phyloP scores from a whole-genome alignment of 768 basidiomycete species.

The Amanita phalloides region DNA sequence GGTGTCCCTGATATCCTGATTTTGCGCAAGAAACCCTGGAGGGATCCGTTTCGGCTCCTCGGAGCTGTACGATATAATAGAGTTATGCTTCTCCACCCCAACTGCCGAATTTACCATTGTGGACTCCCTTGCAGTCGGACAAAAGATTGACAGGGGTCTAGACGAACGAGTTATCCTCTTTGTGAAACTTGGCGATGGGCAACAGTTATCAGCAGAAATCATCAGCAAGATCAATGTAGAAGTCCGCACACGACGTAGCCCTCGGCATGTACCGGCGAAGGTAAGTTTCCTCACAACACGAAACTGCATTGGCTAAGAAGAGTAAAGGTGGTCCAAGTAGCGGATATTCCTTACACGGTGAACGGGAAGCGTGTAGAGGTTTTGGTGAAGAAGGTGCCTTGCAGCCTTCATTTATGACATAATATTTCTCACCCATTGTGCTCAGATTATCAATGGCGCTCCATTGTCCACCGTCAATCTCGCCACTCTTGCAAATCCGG shows the following conservation, averaged over 20 bases:
- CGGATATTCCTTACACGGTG: slow-evolving; percentile 69
- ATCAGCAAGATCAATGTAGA: slow-evolving; percentile 48
- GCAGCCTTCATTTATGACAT: slow-evolving; percentile 3
- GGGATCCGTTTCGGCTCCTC: slow-evolving; percentile 78
- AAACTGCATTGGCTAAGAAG: slow-evolving; percentile 3
- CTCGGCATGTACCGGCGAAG: slow-evolving; percentile 67
- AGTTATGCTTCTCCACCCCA: slow-evolving; percentile 42
- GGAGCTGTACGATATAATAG: slow-evolving; percentile 74
- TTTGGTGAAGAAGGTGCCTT: slow-evolving; percentile 55
- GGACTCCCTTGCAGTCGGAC: slow-evolving; percentile 65
- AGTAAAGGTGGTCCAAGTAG: slow-evolving; percentile 52
- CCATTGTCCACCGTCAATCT: slow-evolving; percentile 58
- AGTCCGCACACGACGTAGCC: slow-evolving; percentile 52
- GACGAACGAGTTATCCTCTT: slow-evolving; percentile 76
- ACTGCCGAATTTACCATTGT: slow-evolving; percentile 27
- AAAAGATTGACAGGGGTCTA: slow-evolving; percentile 48
- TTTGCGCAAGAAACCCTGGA: slow-evolving; percentile 52
- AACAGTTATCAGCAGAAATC: slow-evolving; percentile 37
- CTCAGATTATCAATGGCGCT: slow-evolving; percentile 71
- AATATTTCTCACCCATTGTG: slow-evolving; percentile 5
- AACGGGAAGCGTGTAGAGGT: slow-evolving; percentile 80
- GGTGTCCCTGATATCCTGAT: slow-evolving; percentile 2
- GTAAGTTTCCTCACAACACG: slow-evolving; percentile 26
- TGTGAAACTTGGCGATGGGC: slow-evolving; percentile 47
- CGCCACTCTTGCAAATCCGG: slow-evolving; percentile 64